Evolutionary conservation across 225 moss, liverwort and hornwort species (phyloP).

Genomic region (Lunularia cruciata): DNA sequence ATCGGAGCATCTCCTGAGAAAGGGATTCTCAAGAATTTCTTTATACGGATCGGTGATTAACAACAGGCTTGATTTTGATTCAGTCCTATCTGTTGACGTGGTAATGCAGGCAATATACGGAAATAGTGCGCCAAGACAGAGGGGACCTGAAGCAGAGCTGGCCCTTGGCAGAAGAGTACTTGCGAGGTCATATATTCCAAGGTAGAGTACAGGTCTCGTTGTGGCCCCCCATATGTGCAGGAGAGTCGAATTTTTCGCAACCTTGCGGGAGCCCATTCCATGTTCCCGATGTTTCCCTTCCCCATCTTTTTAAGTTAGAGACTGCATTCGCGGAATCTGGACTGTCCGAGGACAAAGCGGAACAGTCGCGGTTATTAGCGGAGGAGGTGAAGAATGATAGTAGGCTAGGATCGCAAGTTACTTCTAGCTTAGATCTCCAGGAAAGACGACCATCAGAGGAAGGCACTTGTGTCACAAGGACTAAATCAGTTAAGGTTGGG

Average conservation of each 20-base stretch:
- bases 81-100: neutral
- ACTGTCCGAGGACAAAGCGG: slow-evolving; percentile 8
- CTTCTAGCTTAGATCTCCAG: neutral
- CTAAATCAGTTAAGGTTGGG: slow-evolving; percentile 7
- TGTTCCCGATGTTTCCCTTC: neutral
- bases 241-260: neutral
- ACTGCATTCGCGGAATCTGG: slow-evolving; percentile 20
- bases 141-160: slow-evolving; percentile 24
- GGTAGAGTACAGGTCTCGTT: slow-evolving; percentile 15
- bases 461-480: neutral
- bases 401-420: neutral
- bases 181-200: slow-evolving; percentile 6
- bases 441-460: neutral
- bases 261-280: neutral
- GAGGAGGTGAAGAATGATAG: neutral
- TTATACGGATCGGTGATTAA: too few species aligned
- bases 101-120: slow-evolving; percentile 18
- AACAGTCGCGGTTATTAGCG: neutral
- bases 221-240: slow-evolving; percentile 16
- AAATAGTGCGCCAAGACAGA: slow-evolving; percentile 20
- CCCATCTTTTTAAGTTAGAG: slow-evolving; percentile 19
- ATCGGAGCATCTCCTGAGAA: too few species aligned
- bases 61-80: too few species aligned
- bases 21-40: too few species aligned
- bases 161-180: slow-evolving; percentile 21